Base-by-base conservation (phyloP, 2,329 filamentous ascomycete species). In the Penicillium polonicum region DNA sequence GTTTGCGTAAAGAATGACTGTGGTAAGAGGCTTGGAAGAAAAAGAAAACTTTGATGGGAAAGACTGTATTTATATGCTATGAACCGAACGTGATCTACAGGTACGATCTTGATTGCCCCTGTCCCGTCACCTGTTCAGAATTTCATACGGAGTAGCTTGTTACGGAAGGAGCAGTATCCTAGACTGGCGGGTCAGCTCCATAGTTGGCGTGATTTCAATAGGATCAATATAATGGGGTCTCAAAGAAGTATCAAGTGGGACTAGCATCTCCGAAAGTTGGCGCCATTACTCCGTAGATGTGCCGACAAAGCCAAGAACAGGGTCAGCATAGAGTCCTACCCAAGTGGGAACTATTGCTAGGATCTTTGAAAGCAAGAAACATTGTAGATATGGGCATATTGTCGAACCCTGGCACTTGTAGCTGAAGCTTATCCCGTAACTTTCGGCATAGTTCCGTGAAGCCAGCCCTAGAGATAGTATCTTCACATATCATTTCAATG, bases 1-100 rank as follows among this genome's bases (percentile, higher is more conserved):
- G 29, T 43, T 50, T 55, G 52, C 19, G 35, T 36, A 67, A 64
- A 48, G 67, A 69, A 60, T 58, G 67, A 67, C 62, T 56, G 52
- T 42, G 39, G 54, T 46, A 43, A 46, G 42, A 46, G 29, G 48
- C 48, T 57, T 57, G 35, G 33, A 21, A 38, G 29, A 48, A 44
- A 15, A 55, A 49, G 29, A 43, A 54, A 27, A 38, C 10, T 19
- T 29, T 31, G 39, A 15, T 13, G 31, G 21, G 23, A 27, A 43
- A 41, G 17, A 38, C 25, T 29, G 33, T 57, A 57, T 57, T 57
- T 57, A 57, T 57, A 57, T 19, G 12, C n/a, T 5, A 21, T n/a
- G 41, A 41, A 10, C 13, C 5, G 19, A 25, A 23, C 1, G 15
- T 31, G 53, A 56, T 56, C 46, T 45, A 56, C 46, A 45, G 41